Percentiles rank a stretch among this genome's conserved stretches.
These are phyloP conservation scores for Aspergillus incahuasiensis DNA, from an alignment of 495 filamentous ascomycete species.

Conservation along the genomic window DNA sequence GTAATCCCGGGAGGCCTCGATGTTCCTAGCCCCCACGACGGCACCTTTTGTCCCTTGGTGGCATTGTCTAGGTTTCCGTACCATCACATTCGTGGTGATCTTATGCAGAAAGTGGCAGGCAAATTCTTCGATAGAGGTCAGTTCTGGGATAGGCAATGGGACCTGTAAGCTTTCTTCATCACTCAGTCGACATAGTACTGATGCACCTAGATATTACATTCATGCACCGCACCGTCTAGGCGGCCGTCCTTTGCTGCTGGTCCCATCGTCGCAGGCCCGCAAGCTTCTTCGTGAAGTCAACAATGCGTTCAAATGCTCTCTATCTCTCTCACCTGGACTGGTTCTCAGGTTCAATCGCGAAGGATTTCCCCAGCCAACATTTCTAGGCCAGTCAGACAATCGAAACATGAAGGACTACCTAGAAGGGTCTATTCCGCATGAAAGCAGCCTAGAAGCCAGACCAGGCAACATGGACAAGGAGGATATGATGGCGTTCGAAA, in stretches of 20 bases:
- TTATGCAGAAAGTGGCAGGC: slow-evolving; percentile 45
- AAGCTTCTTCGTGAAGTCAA: slow-evolving; percentile 58
- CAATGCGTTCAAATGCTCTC: slow-evolving; percentile 33
- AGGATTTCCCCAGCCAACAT: slow-evolving; percentile 57
- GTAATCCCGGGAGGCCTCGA: not conserved
- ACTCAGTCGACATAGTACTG: not conserved
- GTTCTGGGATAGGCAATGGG: slow-evolving; percentile 61
- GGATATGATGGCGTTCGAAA: slow-evolving; percentile 42
- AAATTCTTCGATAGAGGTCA: slow-evolving; percentile 53
- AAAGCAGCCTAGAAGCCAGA: not conserved
- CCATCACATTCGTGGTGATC: slow-evolving; percentile 47
- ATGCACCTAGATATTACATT: slow-evolving; percentile 59
- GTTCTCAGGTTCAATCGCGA: slow-evolving; percentile 51
- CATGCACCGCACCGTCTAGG: slow-evolving; percentile 41
- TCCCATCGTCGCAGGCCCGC: slow-evolving; percentile 59
- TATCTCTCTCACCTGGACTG: slow-evolving; percentile 54
- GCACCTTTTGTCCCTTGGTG: slow-evolving; percentile 55
- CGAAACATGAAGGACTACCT: slow-evolving; percentile 29
- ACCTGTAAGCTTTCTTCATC: slow-evolving; percentile 56
- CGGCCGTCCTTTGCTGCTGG: slow-evolving; percentile 54
- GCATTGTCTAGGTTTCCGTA: slow-evolving; percentile 57
- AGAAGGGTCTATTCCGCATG: slow-evolving; percentile 27
- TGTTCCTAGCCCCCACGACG: slow-evolving; percentile 8
- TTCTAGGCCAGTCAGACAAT: slow-evolving; percentile 52
- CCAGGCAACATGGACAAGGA: slow-evolving; percentile 21